phyloP scores from a whole-genome alignment of 495 filamentous ascomycete species.

The Penicillium dipodomyicola region DNA sequence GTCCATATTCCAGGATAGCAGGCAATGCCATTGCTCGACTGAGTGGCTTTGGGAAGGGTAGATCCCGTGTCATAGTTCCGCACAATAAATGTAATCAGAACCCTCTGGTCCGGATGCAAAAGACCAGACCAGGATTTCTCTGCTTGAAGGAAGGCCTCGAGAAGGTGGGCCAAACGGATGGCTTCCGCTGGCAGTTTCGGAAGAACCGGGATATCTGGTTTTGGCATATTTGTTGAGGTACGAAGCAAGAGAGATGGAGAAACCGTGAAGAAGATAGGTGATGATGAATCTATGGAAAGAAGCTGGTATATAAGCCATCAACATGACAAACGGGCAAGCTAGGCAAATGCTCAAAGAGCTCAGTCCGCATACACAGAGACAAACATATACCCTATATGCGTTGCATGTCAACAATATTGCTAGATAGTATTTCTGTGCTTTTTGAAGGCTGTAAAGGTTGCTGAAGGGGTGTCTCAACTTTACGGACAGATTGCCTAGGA shows the following conservation, averaged over 20 bases:
- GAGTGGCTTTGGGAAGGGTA: not conserved
- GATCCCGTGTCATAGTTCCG: not conserved
- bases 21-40: not conserved
- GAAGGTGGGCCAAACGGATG: not conserved
- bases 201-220: not conserved
- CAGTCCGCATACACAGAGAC: too few species aligned
- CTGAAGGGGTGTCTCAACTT: too few species aligned
- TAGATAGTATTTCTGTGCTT: not conserved
- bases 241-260: too few species aligned
- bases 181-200: not conserved
- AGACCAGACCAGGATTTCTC: not conserved
- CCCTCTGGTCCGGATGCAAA: not conserved
- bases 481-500: too few species aligned
- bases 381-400: too few species aligned
- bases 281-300: too few species aligned
- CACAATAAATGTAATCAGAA: not conserved
- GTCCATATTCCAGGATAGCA: not conserved
- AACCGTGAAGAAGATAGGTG: too few species aligned
- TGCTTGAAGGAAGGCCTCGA: not conserved
- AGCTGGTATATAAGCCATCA: too few species aligned
- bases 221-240: not conserved
- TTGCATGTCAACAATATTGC: too few species aligned
- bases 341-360: too few species aligned
- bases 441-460: too few species aligned
- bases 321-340: too few species aligned